A percentile compares a stretch with the other conserved stretches of the same genome.
These are phyloP conservation scores for Penicillium bovifimosum DNA, from an alignment of 495 filamentous ascomycete genomes.

Conservation along the genomic window DNA sequence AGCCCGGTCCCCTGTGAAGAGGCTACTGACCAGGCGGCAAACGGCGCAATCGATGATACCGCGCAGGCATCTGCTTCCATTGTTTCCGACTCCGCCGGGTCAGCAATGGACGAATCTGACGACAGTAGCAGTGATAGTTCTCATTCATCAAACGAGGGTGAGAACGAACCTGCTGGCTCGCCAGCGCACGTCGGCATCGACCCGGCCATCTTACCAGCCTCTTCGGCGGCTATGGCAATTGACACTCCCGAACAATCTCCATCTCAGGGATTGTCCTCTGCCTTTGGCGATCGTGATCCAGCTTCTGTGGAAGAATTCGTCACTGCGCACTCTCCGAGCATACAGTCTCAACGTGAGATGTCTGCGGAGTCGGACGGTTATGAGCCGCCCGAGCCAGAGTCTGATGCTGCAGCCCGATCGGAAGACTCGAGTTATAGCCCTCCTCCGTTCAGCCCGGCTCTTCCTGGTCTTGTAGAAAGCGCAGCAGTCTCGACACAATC, in stretches of 20 bases:
- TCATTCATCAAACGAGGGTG: constrained; percentile 16
- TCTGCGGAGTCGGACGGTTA: constrained; percentile 46
- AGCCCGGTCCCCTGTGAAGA: neutral
- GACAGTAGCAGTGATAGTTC: constrained; percentile 20
- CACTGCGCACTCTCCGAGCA: neutral
- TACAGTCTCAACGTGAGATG: constrained; percentile 24
- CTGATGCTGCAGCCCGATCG: constrained; percentile 28
- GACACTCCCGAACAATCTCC: neutral
- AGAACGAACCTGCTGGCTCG: constrained; percentile 8
- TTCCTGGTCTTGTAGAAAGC: constrained; percentile 22
- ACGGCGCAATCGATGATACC: neutral
- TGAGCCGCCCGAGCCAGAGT: constrained; percentile 57
- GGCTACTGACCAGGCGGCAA: neutral
- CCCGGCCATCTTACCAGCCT: neutral
- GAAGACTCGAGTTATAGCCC: constrained; percentile 33
- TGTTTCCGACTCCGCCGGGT: constrained; percentile 30
- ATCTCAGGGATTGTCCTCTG: neutral
- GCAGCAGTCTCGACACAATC: constrained; percentile 12
- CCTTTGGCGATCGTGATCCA: neutral
- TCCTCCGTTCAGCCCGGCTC: constrained; percentile 32
- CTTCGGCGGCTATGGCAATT: neutral
- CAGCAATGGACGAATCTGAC: constrained; percentile 41
- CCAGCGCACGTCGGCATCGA: neutral
- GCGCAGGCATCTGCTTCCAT: constrained; percentile 10
- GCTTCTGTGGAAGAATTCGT: constrained; percentile 9